phyloP scores from a whole-genome alignment of 2,329 filamentous ascomycete genomes.

The Aspergillus carbonarius region DNA sequence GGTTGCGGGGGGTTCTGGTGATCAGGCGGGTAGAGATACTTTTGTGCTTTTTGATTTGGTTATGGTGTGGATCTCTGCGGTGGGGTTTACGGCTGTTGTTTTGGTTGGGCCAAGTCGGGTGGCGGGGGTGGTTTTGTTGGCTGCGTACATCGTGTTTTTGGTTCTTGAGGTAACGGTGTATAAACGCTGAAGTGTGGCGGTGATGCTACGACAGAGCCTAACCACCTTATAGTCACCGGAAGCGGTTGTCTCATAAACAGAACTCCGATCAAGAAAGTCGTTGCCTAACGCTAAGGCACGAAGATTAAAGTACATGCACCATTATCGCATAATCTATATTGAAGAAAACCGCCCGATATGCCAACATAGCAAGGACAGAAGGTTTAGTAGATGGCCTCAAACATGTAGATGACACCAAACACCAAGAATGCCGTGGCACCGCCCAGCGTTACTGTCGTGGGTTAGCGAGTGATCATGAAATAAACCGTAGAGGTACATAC shows the following conservation, averaged over 20 bases:
- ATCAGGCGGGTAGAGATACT: conserved; percentile 15
- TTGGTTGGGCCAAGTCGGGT: conserved; percentile 14
- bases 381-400: conserved; percentile 67
- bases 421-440: conserved; percentile 86
- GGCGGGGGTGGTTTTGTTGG: conserved; percentile 29
- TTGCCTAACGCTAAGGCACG: not conserved
- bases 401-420: conserved; percentile 87
- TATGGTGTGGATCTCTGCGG: conserved; percentile 21
- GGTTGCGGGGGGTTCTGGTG: not conserved
- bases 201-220: no score
- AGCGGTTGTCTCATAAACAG: no score
- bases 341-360: not conserved
- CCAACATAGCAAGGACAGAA: not conserved
- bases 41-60: conserved; percentile 27
- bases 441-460: conserved; percentile 74
- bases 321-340: conserved; percentile 2
- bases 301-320: not conserved
- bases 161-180: conserved; percentile 34
- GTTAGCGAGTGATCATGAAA: not conserved
- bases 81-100: conserved; percentile 14
- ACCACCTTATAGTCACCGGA: no score
- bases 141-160: conserved; percentile 36
- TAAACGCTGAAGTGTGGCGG: not conserved
- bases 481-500: conserved; percentile 58
- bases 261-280: no score